phyloP scores from a whole-genome alignment of 176 grass and related monocot genomes.

The Ampelocalamus luodianensis region DNA sequence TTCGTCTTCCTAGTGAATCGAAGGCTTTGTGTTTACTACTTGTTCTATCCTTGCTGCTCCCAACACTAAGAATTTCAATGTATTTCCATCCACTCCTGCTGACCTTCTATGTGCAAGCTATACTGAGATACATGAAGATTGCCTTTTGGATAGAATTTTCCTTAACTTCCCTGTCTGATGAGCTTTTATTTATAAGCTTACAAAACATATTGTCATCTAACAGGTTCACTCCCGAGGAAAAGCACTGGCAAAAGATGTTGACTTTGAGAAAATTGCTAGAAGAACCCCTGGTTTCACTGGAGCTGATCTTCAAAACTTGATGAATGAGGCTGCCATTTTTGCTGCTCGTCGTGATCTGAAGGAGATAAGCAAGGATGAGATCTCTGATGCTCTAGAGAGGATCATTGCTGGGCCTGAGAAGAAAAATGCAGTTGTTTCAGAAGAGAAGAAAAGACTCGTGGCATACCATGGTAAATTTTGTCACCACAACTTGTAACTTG shows the following conservation, averaged over 20 bases:
- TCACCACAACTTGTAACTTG: constrained; percentile 1
- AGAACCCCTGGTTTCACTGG: constrained; percentile 97
- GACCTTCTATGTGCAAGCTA: not conserved
- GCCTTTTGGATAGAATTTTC: not conserved
- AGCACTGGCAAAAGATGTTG: constrained; percentile 88
- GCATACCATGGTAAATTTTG: constrained; percentile 84
- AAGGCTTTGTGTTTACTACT: too few relatives aligned
- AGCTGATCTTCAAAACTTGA: constrained; percentile 96
- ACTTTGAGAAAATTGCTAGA: constrained; percentile 95
- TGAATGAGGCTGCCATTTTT: constrained; percentile 98
- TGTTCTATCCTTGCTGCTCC: too few relatives aligned
- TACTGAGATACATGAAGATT: not conserved
- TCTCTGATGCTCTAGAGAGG: constrained; percentile 92
- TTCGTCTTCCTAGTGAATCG: too few relatives aligned
- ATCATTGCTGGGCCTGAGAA: constrained; percentile 99
- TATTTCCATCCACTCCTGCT: too few relatives aligned
- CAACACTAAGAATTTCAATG: too few relatives aligned
- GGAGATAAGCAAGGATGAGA: constrained; percentile 99
- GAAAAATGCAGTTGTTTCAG: constrained; percentile 98
- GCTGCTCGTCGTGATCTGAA: constrained; percentile 94
- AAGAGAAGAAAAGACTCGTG: constrained; percentile 90
- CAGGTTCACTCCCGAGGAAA: constrained; percentile 98
- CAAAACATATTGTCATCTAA: not conserved
- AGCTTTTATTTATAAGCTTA: not conserved
- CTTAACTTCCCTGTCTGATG: not conserved